Percentiles rank a stretch among this genome's conserved stretches.
Evolutionary conservation across 306 rosid genomes (phyloP).

Genomic region (Lotus japonicus): DNA sequence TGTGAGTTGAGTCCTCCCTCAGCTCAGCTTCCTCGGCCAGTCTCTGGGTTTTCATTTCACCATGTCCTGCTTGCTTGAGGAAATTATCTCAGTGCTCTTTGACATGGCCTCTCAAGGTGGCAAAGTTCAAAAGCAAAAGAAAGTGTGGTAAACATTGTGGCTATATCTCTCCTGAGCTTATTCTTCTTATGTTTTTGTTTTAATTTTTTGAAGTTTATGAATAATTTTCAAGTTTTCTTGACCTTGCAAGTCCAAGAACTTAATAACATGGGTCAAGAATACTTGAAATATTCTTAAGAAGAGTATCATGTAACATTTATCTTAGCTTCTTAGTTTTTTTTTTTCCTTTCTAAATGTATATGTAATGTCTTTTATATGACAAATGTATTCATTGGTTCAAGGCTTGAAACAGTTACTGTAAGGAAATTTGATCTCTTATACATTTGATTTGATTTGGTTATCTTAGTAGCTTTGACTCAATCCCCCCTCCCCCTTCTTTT

Average conservation of each 20-base stretch:
- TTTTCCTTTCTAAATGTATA: too few species aligned
- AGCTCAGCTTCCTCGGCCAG: background rate
- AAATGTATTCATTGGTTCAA: background rate
- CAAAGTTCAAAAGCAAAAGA: background rate
- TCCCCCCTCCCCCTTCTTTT: too few species aligned
- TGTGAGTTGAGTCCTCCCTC: slow-evolving; percentile 1
- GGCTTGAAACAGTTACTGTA: background rate
- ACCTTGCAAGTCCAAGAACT: slow-evolving; percentile 84
- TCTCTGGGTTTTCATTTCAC: background rate
- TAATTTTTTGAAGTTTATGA: slow-evolving; percentile 7
- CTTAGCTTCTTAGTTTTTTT: slow-evolving; percentile 14
- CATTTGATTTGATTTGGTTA: too few species aligned
- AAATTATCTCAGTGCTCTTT: background rate
- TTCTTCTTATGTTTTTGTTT: slow-evolving; percentile 10
- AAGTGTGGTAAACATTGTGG: slow-evolving; percentile 31
- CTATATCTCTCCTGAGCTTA: slow-evolving; percentile 98
- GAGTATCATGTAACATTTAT: background rate
- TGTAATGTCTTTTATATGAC: background rate
- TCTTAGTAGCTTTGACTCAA: too few species aligned
- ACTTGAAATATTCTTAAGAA: background rate
- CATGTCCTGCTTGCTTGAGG: background rate
- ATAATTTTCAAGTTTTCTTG: slow-evolving; percentile 76
- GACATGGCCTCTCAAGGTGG: slow-evolving; percentile 2
- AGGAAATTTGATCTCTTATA: too few species aligned
- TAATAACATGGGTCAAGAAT: background rate